Percentiles rank a stretch among this genome's conserved stretches.
phyloP scores from a whole-genome alignment of 176 grass and related monocot species.

The Paspalum vaginatum region DNA sequence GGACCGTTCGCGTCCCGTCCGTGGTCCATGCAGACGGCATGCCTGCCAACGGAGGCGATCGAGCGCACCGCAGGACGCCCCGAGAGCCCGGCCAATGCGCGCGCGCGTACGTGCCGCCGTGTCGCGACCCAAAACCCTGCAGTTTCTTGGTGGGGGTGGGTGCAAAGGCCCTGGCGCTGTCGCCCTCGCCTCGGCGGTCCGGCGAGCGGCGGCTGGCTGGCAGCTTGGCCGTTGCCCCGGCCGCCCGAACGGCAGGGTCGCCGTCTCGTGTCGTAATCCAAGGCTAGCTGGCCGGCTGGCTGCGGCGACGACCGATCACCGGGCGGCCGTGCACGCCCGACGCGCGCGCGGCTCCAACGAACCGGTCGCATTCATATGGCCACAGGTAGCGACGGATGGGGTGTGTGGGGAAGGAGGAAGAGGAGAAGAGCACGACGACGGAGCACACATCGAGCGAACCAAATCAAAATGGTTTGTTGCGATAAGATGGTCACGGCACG shows the following conservation, averaged over 20 bases:
- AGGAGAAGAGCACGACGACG: not conserved
- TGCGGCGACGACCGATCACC: not conserved
- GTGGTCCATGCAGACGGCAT: constrained; percentile 32
- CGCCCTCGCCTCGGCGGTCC: no score
- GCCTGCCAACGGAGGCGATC: constrained; percentile 21
- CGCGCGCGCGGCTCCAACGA: constrained; percentile 8
- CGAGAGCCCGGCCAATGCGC: not conserved
- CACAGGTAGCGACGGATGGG: not conserved
- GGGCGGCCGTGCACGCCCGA: not conserved
- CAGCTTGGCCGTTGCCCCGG: not conserved
- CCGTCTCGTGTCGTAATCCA: not conserved
- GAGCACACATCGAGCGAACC: not conserved
- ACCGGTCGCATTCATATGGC: not conserved
- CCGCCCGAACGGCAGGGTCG: not conserved
- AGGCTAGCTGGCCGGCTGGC: not conserved
- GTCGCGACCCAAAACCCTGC: no score
- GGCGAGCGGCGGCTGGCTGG: not conserved
- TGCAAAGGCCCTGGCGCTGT: constrained; percentile 8
- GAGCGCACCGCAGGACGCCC: not conserved
- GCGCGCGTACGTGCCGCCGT: no score
- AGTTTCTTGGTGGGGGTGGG: no score
- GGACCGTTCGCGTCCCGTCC: not conserved
- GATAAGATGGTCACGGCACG: not conserved
- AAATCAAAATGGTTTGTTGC: not conserved
- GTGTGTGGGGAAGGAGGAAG: not conserved